Base-by-base conservation (phyloP, 768 basidiomycete species). In the Pholiota microspora region DNA sequence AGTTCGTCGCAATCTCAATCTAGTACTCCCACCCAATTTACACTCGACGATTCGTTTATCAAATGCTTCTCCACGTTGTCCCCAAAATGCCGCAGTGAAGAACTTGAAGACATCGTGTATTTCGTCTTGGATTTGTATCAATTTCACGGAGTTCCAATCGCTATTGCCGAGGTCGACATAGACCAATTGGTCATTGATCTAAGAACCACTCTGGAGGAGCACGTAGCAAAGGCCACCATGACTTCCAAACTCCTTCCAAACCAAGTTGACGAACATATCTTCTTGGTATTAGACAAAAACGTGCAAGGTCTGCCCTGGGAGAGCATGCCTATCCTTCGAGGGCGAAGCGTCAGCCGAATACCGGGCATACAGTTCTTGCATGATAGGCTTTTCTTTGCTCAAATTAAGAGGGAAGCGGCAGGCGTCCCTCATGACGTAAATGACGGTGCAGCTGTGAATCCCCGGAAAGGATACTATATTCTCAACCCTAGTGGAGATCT, bases 401-500 rank as follows among this genome's bases (percentile, higher is more conserved):
- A 76, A 34, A 70, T 78, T 64, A 71, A 73, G 64, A 63, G 68
- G 54, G 53, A 65, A 50, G 44, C 54, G 21, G 53, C 54, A 35
- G 59, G 63, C 49, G 56, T 59, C 23, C 23, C 23, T 23, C 50
- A 61, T 46, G 57, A 61, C 42, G 63, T 74, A 12, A 53, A 56
- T 18, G 82, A 81, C 57, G 79, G 81, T 15, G 78, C 80, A 0
- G 61, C 67, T 2, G 77, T 96, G 32, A 79, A 97, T 64, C 77
- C 85, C 5, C 71, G 76, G 25, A 89, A 83, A 53, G 82, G 88
- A 24, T 94, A 84, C 65, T 97, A 85, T 67, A 78, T 98, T 29
- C 77, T 98, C 54, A 98, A 99, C 63, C 94, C 96, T 0, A 91
- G 91, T 54, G 93, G 92, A 1, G 97, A 99, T 70, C 79, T 98